Percentiles rank a stretch among this genome's conserved stretches.
These are phyloP conservation scores for Podospora fimiseda DNA, from an alignment of 495 filamentous ascomycete genomes.

Conservation along the genomic window DNA sequence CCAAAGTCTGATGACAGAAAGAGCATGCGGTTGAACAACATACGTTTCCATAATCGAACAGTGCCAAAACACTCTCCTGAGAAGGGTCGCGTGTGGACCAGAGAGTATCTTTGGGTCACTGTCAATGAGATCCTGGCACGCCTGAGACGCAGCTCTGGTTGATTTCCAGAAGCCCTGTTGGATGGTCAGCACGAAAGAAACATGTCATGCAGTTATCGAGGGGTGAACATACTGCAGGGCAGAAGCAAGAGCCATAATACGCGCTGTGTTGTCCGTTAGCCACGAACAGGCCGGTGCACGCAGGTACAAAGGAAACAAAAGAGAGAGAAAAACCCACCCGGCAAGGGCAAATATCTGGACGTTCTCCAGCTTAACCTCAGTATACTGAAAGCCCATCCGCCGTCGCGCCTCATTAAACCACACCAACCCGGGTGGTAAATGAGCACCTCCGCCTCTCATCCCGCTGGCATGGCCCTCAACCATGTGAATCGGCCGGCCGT, in stretches of 20 bases:
- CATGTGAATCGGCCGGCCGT: slow-evolving; percentile 37
- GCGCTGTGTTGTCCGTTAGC: slow-evolving; percentile 29
- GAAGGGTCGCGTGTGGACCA: slow-evolving; percentile 40
- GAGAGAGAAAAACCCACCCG: slow-evolving; percentile 31
- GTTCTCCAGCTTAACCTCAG: slow-evolving; percentile 50
- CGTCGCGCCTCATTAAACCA: slow-evolving; percentile 56
- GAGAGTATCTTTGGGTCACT: slow-evolving; percentile 45
- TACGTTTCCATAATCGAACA: slow-evolving; percentile 56
- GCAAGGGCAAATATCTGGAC: slow-evolving; percentile 50
- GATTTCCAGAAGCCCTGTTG: slow-evolving; percentile 53
- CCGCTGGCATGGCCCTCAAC: slow-evolving; percentile 45
- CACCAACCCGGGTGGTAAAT: slow-evolving; percentile 48
- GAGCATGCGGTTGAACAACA: not conserved
- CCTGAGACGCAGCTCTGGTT: slow-evolving; percentile 45
- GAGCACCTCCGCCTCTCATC: slow-evolving; percentile 42
- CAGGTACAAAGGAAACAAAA: not conserved
- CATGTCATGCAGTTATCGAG: not conserved
- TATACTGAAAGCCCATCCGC: slow-evolving; percentile 50
- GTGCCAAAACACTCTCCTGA: slow-evolving; percentile 54
- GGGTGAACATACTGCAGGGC: slow-evolving; percentile 38
- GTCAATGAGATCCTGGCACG: slow-evolving; percentile 46
- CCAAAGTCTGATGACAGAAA: not conserved
- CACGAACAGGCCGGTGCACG: not conserved
- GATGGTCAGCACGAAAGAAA: slow-evolving; percentile 8
- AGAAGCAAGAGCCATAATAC: slow-evolving; percentile 47